Evolutionary conservation across 805 yeast species (phyloP).

Genomic region (Millerozyma miso): DNA sequence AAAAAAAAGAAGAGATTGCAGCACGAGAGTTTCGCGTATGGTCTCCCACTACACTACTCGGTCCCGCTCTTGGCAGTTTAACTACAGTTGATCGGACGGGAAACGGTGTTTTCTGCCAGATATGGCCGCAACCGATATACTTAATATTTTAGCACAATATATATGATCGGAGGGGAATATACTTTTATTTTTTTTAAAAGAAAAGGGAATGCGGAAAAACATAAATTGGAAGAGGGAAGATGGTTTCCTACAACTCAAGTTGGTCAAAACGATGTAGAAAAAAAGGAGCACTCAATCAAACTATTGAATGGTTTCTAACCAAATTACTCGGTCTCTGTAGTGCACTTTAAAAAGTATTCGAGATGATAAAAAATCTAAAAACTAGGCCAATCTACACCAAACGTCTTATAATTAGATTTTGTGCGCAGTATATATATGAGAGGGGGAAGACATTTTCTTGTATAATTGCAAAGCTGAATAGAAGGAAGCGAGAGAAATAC

Average conservation of each 20-base stretch:
- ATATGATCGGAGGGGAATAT: neutral
- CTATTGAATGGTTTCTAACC: neutral
- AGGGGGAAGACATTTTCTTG: too few relatives aligned
- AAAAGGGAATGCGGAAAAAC: neutral
- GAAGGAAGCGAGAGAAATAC: too few relatives aligned
- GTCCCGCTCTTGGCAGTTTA: conserved; percentile 56
- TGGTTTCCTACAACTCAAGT: neutral
- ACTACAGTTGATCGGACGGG: conserved; percentile 61
- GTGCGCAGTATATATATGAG: too few relatives aligned
- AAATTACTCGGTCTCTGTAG: neutral
- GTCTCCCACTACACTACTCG: conserved; percentile 57
- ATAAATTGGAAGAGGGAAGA: neutral
- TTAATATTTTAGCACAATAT: neutral
- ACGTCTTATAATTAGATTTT: too few relatives aligned
- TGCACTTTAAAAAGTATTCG: too few relatives aligned
- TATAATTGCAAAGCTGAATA: too few relatives aligned
- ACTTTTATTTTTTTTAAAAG: neutral
- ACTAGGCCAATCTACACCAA: too few relatives aligned
- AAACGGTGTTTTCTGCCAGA: conserved; percentile 57
- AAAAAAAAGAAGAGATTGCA: conserved; percentile 38
- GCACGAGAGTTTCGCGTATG: conserved; percentile 56
- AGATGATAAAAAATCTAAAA: too few relatives aligned
- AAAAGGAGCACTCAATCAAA: neutral
- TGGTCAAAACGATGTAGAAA: neutral
- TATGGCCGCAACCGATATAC: conserved; percentile 51